Evolutionary conservation across 495 filamentous ascomycete species (phyloP).

Genomic region (Terfezia boudieri): DNA sequence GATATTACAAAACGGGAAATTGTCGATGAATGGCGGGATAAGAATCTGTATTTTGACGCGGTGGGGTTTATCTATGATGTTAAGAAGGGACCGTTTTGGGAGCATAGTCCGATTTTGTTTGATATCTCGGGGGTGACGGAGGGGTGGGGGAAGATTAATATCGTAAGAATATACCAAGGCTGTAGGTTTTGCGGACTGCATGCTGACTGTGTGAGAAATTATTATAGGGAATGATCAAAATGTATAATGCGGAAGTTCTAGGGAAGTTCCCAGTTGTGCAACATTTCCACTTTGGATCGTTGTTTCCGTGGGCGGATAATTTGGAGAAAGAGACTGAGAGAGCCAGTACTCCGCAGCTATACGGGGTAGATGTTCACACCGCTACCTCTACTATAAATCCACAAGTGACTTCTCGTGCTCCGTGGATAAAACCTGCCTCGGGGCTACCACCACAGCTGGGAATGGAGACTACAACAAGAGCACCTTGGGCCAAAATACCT

Average conservation of each 20-base stretch:
- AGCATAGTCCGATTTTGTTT: constrained; percentile 84
- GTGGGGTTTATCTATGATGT: constrained; percentile 97
- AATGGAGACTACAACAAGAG: neutral
- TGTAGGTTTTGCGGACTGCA: neutral
- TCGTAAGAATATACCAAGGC: constrained; percentile 27
- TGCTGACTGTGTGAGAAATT: neutral
- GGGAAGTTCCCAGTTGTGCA: constrained; percentile 95
- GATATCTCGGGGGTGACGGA: constrained; percentile 77
- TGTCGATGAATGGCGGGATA: constrained; percentile 44
- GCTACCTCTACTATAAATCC: neutral
- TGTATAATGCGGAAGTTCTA: constrained; percentile 87
- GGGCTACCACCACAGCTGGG: neutral
- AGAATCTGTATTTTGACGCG: constrained; percentile 94
- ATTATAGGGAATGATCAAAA: constrained; percentile 48
- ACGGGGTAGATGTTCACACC: neutral
- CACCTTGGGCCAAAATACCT: constrained; percentile 1
- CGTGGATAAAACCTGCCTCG: neutral
- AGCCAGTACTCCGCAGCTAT: neutral
- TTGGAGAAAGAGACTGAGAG: neutral
- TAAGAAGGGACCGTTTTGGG: constrained; percentile 94
- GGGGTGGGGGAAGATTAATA: constrained; percentile 98
- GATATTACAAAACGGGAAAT: constrained; percentile 40
- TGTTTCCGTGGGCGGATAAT: constrained; percentile 9
- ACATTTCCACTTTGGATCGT: constrained; percentile 76
- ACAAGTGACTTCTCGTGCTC: neutral